phyloP scores from a whole-genome alignment of 78 protist genomes.

The Dictyostelium brefeldianum region DNA sequence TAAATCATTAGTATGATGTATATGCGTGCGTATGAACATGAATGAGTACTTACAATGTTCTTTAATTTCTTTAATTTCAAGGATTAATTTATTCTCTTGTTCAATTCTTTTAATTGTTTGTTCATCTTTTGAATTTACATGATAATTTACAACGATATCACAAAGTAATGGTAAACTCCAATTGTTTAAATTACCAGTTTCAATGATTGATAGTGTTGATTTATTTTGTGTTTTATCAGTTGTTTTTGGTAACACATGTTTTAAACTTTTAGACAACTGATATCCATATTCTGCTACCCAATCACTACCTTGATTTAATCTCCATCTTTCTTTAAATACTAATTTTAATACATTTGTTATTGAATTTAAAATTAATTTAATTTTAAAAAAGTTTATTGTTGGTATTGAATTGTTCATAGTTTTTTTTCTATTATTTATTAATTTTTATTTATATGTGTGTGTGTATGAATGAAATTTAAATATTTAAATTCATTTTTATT shows the following conservation, averaged over 20 bases:
- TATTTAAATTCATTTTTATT: too few species aligned
- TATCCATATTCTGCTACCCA: neutral
- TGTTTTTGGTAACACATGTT: neutral
- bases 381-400: neutral
- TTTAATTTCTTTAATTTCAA: neutral
- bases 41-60: neutral
- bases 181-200: neutral
- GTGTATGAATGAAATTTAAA: too few species aligned
- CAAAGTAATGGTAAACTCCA: neutral
- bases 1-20: too few species aligned
- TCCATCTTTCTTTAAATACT: neutral
- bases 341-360: neutral
- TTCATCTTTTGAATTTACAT: neutral
- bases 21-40: too few species aligned
- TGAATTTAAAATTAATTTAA: constrained; percentile 3
- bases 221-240: neutral
- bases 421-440: too few species aligned
- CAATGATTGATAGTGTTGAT: neutral
- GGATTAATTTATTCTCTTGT: neutral
- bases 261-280: neutral
- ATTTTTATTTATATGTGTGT: too few species aligned
- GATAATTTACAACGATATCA: neutral
- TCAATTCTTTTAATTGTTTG: neutral
- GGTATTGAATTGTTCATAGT: too few species aligned
- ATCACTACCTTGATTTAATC: neutral